Base-by-base conservation (phyloP, 805 yeast species). In the Pichia membranifaciens region DNA sequence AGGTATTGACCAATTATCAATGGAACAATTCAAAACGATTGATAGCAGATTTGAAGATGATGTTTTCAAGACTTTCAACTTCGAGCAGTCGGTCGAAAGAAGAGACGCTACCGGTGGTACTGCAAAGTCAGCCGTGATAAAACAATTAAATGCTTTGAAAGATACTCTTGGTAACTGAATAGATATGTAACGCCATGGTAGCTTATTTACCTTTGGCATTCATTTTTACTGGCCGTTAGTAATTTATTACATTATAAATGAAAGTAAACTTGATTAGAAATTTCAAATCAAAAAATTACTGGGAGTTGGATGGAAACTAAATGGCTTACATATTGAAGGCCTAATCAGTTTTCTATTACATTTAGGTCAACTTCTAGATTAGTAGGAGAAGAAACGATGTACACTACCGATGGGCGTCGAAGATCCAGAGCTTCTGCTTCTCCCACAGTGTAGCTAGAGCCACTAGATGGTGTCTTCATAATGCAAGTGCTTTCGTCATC, bases 91-190 rank as follows among this genome's bases (percentile, higher is more conserved):
- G 62, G 98, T 93, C 21, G 99, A 93, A 72, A 86, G 96, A 76
- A 87, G 99, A 71, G 80, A 84, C 44, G 96, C 98, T 18, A 89
- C 82, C 48, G 99, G 99, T 52, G 99, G 99, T 56, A 90, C 99
- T 29, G 96, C 98, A 15, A 88, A 82, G 67, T 67, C 80, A 32
- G 97, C 99, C 15, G 87, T 93, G n/a, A 61, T 79, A 43, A 76
- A 79, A 59, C 99, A 93, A 67, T 70, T 91, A 41, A 64, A 61
- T 3, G 57, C 52, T 44, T 65, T 77, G 54, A 48, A 37, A 18
- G 10, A 21, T 13, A 16, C 18, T 10, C 41, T 48, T 10, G 34
- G 38, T 16, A 36, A 41, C 18, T 33, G 15, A 29, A 9, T 25
- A 25, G 29, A 8, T 8, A 25, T 25, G 29, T 7, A 7, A 25